Percentiles rank a stretch among this genome's conserved stretches.
Evolutionary conservation across 2,329 filamentous ascomycete genomes (phyloP).

Genomic region (Diatrype stigma): DNA sequence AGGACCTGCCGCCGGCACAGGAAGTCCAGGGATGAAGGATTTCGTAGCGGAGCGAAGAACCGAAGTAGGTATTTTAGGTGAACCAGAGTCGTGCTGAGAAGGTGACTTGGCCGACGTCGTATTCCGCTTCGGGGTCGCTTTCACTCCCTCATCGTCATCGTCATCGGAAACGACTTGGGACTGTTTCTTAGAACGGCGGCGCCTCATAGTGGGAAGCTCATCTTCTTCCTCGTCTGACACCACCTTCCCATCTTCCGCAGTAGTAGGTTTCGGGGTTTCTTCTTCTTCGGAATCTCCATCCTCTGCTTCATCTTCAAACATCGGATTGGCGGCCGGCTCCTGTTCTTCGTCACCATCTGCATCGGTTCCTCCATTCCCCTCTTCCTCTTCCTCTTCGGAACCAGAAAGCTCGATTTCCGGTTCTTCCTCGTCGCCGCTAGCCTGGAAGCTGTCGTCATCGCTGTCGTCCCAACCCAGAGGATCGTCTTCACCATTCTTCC

Average conservation of each 20-base stretch:
- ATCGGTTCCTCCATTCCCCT: constrained; percentile 34
- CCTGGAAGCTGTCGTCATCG: constrained; percentile 37
- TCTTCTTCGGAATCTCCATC: constrained; percentile 32
- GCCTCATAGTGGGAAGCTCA: constrained; percentile 35
- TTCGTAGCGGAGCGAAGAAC: constrained; percentile 66
- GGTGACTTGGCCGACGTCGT: constrained; percentile 37
- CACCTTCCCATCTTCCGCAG: constrained; percentile 27
- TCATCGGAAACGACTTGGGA: constrained; percentile 59
- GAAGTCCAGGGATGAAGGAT: constrained; percentile 65
- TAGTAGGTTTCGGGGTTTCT: constrained; percentile 12
- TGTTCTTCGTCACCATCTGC: constrained; percentile 30
- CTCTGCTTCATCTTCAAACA: constrained; percentile 33
- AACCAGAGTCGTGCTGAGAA: constrained; percentile 36
- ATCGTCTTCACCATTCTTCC: constrained; percentile 40
- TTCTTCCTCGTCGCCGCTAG: constrained; percentile 40
- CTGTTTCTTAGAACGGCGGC: constrained; percentile 48
- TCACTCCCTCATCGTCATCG: constrained; percentile 50
- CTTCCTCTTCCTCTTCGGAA: constrained; percentile 35
- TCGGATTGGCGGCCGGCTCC: constrained; percentile 15
- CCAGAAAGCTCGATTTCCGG: constrained; percentile 30
- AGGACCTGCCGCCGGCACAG: constrained; percentile 48
- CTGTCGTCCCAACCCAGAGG: constrained; percentile 54
- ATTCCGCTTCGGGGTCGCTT: constrained; percentile 49
- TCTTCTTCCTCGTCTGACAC: constrained; percentile 35
- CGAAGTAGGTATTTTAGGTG: constrained; percentile 56